These are phyloP conservation scores for Penicillium bovifimosum DNA, from an alignment of 495 filamentous ascomycete genomes.

Conservation along the genomic window DNA sequence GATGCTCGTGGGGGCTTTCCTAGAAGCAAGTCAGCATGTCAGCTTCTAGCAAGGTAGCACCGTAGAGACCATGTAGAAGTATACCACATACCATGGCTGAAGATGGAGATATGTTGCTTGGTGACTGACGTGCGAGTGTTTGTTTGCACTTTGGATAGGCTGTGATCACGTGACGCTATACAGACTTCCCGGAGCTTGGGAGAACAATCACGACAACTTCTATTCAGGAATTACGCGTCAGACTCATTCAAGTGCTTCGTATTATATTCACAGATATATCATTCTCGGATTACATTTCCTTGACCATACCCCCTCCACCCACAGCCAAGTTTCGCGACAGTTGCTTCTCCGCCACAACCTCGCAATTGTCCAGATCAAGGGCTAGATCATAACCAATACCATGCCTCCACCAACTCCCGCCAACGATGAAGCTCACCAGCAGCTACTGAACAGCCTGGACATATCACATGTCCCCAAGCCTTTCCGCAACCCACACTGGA, in stretches of 20 bases:
- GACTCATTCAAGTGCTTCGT: neutral
- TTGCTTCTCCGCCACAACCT: neutral
- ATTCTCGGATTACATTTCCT: neutral
- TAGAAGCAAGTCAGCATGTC: slow-evolving; percentile 28
- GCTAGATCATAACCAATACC: slow-evolving; percentile 4
- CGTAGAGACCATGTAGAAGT: neutral
- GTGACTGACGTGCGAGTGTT: slow-evolving; percentile 1
- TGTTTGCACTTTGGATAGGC: slow-evolving; percentile 11
- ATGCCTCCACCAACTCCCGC: slow-evolving; percentile 45
- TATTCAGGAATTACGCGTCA: neutral
- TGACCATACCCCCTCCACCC: neutral
- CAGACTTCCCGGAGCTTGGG: slow-evolving; percentile 4
- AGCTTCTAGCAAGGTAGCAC: neutral
- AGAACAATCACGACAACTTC: neutral
- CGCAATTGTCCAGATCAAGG: neutral
- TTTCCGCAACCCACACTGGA: slow-evolving; percentile 86
- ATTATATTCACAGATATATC: neutral
- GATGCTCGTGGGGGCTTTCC: slow-evolving; percentile 97
- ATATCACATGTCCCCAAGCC: slow-evolving; percentile 73
- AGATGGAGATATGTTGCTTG: neutral
- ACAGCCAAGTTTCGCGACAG: neutral
- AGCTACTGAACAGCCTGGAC: slow-evolving; percentile 79
- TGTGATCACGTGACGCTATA: slow-evolving; percentile 23
- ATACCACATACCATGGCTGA: slow-evolving; percentile 15
- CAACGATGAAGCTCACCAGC: slow-evolving; percentile 47